Base-by-base conservation (phyloP, 768 basidiomycete genomes). In the Hortiboletus flavorubellus region DNA sequence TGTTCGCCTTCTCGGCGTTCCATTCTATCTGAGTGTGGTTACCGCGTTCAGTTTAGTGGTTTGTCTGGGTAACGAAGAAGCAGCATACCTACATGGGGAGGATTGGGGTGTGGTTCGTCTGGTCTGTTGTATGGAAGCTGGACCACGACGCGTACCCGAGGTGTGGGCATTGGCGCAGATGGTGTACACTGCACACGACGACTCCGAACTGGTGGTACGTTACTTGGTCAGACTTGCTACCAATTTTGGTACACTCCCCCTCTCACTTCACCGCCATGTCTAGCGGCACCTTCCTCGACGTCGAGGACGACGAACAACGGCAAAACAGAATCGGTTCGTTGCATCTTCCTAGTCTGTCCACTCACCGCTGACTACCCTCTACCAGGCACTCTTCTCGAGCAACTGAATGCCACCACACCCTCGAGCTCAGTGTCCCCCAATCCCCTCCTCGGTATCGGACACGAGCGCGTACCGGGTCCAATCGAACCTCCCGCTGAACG, bases 1-100 rank as follows among this genome's bases (percentile, higher is more conserved):
- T 82, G 58, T 86, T 86, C 43, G 92, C 91, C 68, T 93, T 93
- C 54, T 92, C 89, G 8, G 81, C 61, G 41, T 80, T 89, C 91
- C 91, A 93, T 75, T 89, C 86, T 68, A 93, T 86, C 91, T 93
- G 64, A 35, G 48, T 37, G 29, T 16, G 52, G 54, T 56, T 50
- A 58, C 55, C 52, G 9, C 40, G 52, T 47, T 46, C 39, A 59
- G 46, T 54, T 61, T 42, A 41, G 41, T 31, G 51, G 18, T 37
- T n/a, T 43, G 46, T 47, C 52, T 18, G 26, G 48, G 16, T 35
- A 35, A 50, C 37, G 31, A 16, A 43, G 43, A 51, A 43, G 21
- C 7, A 30, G 33, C 44, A 23, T n/a, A 78, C 83, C 67, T 68
- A 91, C 90, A 68, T 76, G 77, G 42, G 85, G 83, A 49, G 89